Percentiles rank a stretch among this genome's conserved stretches.
These are phyloP conservation scores for Tremella yokohamensis DNA, from an alignment of 768 basidiomycete species.

Conservation along the genomic window DNA sequence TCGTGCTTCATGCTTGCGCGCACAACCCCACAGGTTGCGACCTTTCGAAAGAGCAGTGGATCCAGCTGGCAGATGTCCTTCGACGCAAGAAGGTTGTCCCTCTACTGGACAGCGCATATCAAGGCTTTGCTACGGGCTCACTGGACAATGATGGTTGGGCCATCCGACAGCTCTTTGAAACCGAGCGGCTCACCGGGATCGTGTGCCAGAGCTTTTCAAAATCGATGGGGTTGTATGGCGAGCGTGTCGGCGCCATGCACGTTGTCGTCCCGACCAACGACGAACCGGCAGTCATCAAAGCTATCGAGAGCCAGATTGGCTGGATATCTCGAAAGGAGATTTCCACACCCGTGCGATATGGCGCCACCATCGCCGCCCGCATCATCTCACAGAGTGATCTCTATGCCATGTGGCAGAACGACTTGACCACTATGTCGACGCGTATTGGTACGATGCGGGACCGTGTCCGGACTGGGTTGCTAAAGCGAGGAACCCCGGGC, in stretches of 20 bases:
- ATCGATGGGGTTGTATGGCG: conserved; percentile 97
- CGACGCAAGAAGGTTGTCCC: conserved; percentile 82
- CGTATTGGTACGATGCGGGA: conserved; percentile 85
- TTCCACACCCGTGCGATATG: conserved; percentile 78
- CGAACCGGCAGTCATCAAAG: conserved; percentile 59
- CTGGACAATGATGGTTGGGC: conserved; percentile 88
- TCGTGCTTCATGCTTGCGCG: conserved; percentile 92
- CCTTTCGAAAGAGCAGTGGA: conserved; percentile 90
- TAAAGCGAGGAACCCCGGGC: conserved; percentile 75
- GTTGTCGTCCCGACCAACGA: conserved; percentile 56
- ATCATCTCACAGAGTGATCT: conserved; percentile 31
- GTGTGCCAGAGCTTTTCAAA: conserved; percentile 97
- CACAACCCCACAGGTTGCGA: conserved; percentile 99
- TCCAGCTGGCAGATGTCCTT: conserved; percentile 75
- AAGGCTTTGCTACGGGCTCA: conserved; percentile 94
- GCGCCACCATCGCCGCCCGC: conserved; percentile 60
- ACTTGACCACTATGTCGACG: conserved; percentile 82
- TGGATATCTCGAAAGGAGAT: conserved; percentile 36
- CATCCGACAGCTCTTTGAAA: conserved; percentile 82
- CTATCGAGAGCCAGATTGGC: conserved; percentile 69
- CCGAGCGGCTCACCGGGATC: conserved; percentile 59
- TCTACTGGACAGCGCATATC: conserved; percentile 99
- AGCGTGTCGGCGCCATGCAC: conserved; percentile 94
- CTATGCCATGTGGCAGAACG: conserved; percentile 50
- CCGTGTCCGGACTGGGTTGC: conserved; percentile 67